Base-by-base conservation (phyloP, 228 moss, liverwort and hornwort genomes). In the Sphagnum magellanicum region DNA sequence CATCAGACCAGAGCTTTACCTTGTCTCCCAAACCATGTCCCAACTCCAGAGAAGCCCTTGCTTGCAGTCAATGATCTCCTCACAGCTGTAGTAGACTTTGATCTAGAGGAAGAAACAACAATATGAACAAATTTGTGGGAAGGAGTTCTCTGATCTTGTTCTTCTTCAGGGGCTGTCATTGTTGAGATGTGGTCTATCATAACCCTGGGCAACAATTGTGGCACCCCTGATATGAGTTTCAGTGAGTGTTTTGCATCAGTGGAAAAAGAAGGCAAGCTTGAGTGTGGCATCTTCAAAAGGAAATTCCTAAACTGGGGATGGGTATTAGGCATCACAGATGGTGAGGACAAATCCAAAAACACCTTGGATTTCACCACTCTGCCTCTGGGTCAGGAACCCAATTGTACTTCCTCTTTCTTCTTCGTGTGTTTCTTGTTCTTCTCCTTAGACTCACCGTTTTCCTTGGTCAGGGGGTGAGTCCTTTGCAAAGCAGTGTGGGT, bases 301-400 rank as follows among this genome's bases (percentile, higher is more conserved):
- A 92, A 92, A 7, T 87, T 67, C 6, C 32, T 32, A 32, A 81
- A 76, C 51, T 81, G 79, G 10, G 85, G 81, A 52, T 79, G 76
- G 10, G 81, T 71, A 6, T 75, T 70, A 50, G 78, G 79, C 50
- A 76, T 73, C 60, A 81, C 71, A 64, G 82, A 16, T 65, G 79
- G 70, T 70, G 81, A 65, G 78, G 83, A 77, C 63, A 74, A 82
- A 60, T 96, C 93, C 50, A 84, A 63, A 70, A 91, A 97, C 10
- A 97, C 79, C 80, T 88, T 93, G 4, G 96, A 97, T 77, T 93
- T 97, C 10, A 97, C 91, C 6, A 85, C 58, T 50, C 96, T 79
- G 4, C 95, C 95, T 69, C 82, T 91, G 3, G 86, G 84, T 58
- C 91, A 79, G 64, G 90, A 91, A 72, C 65, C 78, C 3, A 66